Evolutionary conservation across 1,139 yeast species (phyloP).

Genomic region (Diutina scorzettiae): DNA sequence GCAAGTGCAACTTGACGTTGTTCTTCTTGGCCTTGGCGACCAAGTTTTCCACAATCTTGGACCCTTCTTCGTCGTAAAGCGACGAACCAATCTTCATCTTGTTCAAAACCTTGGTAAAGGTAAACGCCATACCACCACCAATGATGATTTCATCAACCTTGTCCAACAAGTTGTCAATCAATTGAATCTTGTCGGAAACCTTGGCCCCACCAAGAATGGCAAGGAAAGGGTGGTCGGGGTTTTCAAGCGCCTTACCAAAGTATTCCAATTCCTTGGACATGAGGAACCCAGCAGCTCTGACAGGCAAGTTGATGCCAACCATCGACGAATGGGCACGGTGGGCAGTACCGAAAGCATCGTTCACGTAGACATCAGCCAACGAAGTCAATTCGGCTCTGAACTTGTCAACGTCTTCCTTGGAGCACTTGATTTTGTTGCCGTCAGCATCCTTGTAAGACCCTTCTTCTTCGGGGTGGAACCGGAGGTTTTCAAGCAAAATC

Average conservation of each 20-base stretch:
- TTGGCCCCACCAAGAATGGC: conserved; percentile 98
- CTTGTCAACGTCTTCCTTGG: conserved; percentile 63
- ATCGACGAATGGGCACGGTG: conserved; percentile 99
- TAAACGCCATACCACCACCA: conserved; percentile 99
- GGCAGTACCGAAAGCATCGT: conserved; percentile 97
- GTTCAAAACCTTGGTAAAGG: conserved; percentile 87
- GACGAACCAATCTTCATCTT: conserved; percentile 82
- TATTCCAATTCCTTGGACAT: conserved; percentile 92
- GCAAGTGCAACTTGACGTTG: conserved; percentile 82
- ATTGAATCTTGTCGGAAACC: conserved; percentile 94
- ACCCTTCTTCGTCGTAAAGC: conserved; percentile 81
- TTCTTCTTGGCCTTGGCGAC: conserved; percentile 91
- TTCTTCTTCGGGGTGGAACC: conserved; percentile 97
- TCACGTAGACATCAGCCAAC: conserved; percentile 89
- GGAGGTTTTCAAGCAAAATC: conserved; percentile 84
- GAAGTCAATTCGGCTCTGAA: conserved; percentile 83
- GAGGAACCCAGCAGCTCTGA: conserved; percentile 94
- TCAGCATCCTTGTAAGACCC: conserved; percentile 64
- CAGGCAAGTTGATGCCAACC: conserved; percentile 89
- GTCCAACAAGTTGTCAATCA: conserved; percentile 90
- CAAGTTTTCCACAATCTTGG: conserved; percentile 81
- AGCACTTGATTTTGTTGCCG: conserved; percentile 86
- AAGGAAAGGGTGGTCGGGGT: conserved; percentile 93
- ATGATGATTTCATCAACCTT: conserved; percentile 86
- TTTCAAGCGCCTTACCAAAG: conserved; percentile 95